Percentiles rank a stretch among this genome's conserved stretches.
Conservation (phyloP, 441 rosid species). For the Pelargonium cotyledonis region DNA sequence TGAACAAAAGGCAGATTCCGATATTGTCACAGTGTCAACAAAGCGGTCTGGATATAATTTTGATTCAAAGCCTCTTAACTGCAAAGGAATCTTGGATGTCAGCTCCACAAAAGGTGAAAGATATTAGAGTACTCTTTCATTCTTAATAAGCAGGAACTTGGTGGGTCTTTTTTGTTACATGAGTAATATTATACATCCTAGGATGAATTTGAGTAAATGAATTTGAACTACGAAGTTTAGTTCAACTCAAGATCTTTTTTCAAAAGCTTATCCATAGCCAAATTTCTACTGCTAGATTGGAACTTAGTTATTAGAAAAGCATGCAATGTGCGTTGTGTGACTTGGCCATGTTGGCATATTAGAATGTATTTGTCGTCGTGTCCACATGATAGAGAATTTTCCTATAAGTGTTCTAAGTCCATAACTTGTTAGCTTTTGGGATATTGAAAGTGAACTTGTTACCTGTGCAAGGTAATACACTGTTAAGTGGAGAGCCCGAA, state of each 20-base stretch:
- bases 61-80: not conserved
- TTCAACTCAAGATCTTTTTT: not conserved
- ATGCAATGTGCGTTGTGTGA: too few relatives aligned
- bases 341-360: too few relatives aligned
- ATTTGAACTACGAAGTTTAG: not conserved
- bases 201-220: not conserved
- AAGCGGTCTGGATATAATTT: conserved; percentile 22
- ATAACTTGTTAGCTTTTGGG: too few relatives aligned
- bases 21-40: conserved; percentile 26
- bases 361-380: too few relatives aligned
- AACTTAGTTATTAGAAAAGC: too few relatives aligned
- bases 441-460: too few relatives aligned
- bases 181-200: not conserved
- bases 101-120: conserved; percentile 20
- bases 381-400: too few relatives aligned
- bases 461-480: too few relatives aligned
- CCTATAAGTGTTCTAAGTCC: too few relatives aligned
- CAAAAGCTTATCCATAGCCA: not conserved
- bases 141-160: not conserved
- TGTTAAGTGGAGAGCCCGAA: too few relatives aligned
- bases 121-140: conserved; percentile 1
- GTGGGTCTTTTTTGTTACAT: not conserved
- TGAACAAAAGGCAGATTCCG: conserved; percentile 22
- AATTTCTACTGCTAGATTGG: not conserved
- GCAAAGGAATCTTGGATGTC: conserved; percentile 12